Base-by-base conservation (phyloP, 768 basidiomycete genomes). In the Boletus bicolor region DNA sequence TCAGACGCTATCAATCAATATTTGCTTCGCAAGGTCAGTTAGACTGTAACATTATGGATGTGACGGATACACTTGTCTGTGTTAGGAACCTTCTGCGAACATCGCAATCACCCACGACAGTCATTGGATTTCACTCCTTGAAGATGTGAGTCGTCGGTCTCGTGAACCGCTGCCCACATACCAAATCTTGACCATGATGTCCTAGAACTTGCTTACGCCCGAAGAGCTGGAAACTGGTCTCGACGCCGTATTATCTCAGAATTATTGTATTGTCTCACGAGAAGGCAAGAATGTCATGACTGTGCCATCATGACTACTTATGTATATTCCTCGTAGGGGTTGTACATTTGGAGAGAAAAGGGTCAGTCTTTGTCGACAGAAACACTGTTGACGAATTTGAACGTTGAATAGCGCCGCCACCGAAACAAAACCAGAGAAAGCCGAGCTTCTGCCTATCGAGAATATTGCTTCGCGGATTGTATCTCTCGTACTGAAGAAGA, bases 51-150 rank as follows among this genome's bases (percentile, higher is more conserved):
- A 21, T n/a, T 1, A 15, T 36, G 34, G 19, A 14, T 21, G 11
- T 4, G 15, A 7, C 1, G 17, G n/a, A 19, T 24, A 53, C 17
- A 9, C 1, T 7, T 5, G 8, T 35, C 24, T 19, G 6, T 5
- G 10, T 34, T 35, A 57, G 57, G 42, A 45, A 10, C 48, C 55
- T 24, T 57, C 38, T 14, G 55, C 55, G 12, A 36, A 49, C 21
- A 28, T 58, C 10, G 54, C 57, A 17, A 47, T 58, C 37, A 51
- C 55, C 17, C 49, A 56, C 1, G 57, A 57, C 21, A 41, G 19
- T 24, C 35, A 37, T 42, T 61, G 55, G 54, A 55, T 45, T 24
- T 54, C 51, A 26, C 37, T 55, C n/a, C 51, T 55, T 15, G 54
- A 54, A 39, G 37, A 54, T 7, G 54, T 55, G 21, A 8, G 53